Evolutionary conservation across 352 stramenopile species (phyloP), one percentile per base, ranked within the genome.

Genomic region (Globisporangium polare): DNA sequence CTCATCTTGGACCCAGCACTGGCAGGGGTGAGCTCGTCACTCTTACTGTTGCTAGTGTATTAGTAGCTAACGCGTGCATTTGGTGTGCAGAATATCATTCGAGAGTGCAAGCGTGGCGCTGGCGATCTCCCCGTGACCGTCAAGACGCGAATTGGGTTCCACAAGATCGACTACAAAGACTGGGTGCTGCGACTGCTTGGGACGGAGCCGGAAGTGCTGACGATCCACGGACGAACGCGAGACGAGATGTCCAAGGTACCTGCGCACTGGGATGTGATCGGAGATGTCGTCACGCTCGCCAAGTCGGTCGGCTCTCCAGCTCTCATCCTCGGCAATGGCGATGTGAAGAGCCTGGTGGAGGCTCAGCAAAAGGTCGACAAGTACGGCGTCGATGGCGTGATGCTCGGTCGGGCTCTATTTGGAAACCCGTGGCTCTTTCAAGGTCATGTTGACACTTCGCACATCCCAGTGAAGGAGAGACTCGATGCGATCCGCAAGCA

Each of bases 341-440:
- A 94, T 66, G 81, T 94, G 37, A 60, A 66, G 56, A 91, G 66
- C 60, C 55, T 94, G 15, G 64, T 79, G 18, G 80, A 94, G 2
- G 85, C 83, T 10, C 57, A 74, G 13, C 61, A 86, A 17, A 94
- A 90, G 62, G 81, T 86, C n/a, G 65, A 80, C 1, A 54, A 74
- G 22, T 92, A 88, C 54, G 81, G 80, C 15, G 70, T 92, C 6
- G 85, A 94, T 47, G 85, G 85, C 10, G 74, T 92, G 22, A 94
- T 94, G 85, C 67, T 92, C 15, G 85, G 85, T 0, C 79, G 85
- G 13, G 85, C 78, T 24, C 60, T 92, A 2, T 92, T 94, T 58
- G 85, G 83, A 15, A 94, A 91, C 49, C 83, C 85, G 51, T 91
- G 83, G 85, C 74, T 94, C 20, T 94, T 94, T 20, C 77, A 89